Evolutionary conservation across 805 yeast species (phyloP).

Genomic region (Candida jianshihensis): DNA sequence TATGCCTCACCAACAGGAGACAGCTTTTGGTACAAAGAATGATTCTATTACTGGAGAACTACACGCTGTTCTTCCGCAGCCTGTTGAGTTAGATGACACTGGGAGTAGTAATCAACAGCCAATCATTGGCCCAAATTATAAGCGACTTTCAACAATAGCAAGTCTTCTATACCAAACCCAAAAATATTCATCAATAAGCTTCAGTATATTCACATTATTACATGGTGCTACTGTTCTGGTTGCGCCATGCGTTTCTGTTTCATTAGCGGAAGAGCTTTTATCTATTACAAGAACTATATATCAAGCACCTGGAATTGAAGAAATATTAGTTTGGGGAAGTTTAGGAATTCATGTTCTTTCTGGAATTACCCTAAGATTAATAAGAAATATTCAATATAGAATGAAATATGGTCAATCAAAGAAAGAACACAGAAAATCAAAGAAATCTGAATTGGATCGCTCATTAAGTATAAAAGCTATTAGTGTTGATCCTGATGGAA

Average conservation of each 20-base stretch:
- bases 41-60: no score
- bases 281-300: slow-evolving; percentile 57
- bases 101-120: background rate
- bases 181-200: slow-evolving; percentile 54
- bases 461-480: slow-evolving; percentile 14
- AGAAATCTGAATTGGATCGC: slow-evolving; percentile 7
- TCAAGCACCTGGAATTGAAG: slow-evolving; percentile 47
- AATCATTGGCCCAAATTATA: background rate
- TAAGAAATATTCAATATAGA: slow-evolving; percentile 26
- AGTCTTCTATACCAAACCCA: slow-evolving; percentile 31
- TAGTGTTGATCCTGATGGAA: slow-evolving; percentile 6
- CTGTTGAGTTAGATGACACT: background rate
- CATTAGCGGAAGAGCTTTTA: slow-evolving; percentile 44
- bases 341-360: slow-evolving; percentile 41
- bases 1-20: background rate
- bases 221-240: slow-evolving; percentile 50
- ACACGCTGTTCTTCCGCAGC: background rate
- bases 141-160: slow-evolving; percentile 4
- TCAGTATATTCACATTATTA: slow-evolving; percentile 47
- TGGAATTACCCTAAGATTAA: slow-evolving; percentile 41
- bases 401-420: slow-evolving; percentile 18
- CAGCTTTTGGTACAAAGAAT: background rate
- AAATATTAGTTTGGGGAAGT: slow-evolving; percentile 39
- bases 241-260: slow-evolving; percentile 43
- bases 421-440: slow-evolving; percentile 19